Percentiles rank a stretch among this genome's conserved stretches.
Conservation (phyloP, 441 rosid genomes). For the Erodium trifolium region DNA sequence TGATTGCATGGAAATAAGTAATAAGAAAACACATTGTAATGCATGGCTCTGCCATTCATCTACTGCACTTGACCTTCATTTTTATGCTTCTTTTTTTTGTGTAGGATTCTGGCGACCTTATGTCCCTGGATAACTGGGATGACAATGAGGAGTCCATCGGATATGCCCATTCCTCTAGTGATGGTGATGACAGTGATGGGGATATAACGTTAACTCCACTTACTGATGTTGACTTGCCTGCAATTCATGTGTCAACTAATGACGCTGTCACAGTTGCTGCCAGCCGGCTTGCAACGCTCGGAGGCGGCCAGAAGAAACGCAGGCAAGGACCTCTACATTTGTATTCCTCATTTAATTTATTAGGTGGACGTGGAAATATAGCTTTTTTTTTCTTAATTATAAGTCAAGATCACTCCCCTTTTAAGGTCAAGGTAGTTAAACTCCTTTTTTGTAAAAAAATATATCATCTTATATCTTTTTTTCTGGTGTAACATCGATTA, state of each 20-base stretch:
- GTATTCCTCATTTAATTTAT: slow-evolving; percentile 1
- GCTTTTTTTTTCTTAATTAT: background rate
- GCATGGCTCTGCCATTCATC: background rate
- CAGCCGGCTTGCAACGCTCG: slow-evolving; percentile 55
- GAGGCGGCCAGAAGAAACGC: slow-evolving; percentile 42
- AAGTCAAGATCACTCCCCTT: background rate
- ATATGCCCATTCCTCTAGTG: slow-evolving; percentile 56
- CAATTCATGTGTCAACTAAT: slow-evolving; percentile 33
- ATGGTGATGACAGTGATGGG: slow-evolving; percentile 71
- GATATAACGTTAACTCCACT: slow-evolving; percentile 52
- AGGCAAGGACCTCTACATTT: slow-evolving; percentile 35
- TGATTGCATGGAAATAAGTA: background rate
- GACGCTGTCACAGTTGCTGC: slow-evolving; percentile 50
- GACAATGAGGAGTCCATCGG: slow-evolving; percentile 30
- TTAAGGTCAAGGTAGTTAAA: slow-evolving; percentile 6
- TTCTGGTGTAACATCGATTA: background rate
- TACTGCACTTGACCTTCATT: background rate
- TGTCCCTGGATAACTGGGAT: slow-evolving; percentile 46
- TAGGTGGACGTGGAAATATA: background rate
- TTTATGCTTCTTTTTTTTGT: background rate
- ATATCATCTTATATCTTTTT: background rate
- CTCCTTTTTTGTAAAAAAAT: background rate
- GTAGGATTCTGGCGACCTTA: slow-evolving; percentile 40
- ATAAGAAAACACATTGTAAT: background rate
- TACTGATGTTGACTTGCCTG: slow-evolving; percentile 48